Percentiles rank a stretch among this genome's conserved stretches.
Conservation (phyloP, 176 grass and related monocot species). For the Carex pumila region DNA sequence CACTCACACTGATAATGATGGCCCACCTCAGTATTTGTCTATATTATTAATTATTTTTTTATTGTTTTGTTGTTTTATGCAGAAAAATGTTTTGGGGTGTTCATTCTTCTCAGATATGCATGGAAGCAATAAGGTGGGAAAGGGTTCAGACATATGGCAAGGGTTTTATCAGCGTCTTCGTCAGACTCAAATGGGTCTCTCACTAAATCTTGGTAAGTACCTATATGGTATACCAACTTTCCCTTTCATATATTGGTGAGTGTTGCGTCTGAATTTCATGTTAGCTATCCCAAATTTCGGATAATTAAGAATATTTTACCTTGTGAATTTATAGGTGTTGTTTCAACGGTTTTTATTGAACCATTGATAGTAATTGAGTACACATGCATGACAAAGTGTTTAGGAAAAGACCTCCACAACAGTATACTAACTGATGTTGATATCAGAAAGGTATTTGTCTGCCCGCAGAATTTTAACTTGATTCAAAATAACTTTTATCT, state of each 20-base stretch:
- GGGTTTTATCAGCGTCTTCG: slow-evolving; percentile 69
- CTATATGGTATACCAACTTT: neutral
- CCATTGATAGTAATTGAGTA: too few relatives aligned
- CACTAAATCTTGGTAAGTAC: slow-evolving; percentile 39
- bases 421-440: too few relatives aligned
- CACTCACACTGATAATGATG: neutral
- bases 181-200: slow-evolving; percentile 59
- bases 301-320: too few relatives aligned
- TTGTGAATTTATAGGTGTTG: too few relatives aligned
- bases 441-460: too few relatives aligned
- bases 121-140: neutral
- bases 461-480: too few relatives aligned
- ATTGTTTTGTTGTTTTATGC: neutral
- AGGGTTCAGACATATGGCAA: slow-evolving; percentile 38
- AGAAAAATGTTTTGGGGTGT: slow-evolving; percentile 15
- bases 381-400: too few relatives aligned
- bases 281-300: neutral
- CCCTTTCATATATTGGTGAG: neutral
- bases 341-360: too few relatives aligned
- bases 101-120: slow-evolving; percentile 59
- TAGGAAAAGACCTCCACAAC: too few relatives aligned
- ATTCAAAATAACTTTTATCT: too few relatives aligned
- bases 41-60: too few relatives aligned
- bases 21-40: neutral
- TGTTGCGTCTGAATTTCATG: neutral